Evolutionary conservation across 108 stramenopile species (phyloP).

Genomic region (Skeletonema potamos): DNA sequence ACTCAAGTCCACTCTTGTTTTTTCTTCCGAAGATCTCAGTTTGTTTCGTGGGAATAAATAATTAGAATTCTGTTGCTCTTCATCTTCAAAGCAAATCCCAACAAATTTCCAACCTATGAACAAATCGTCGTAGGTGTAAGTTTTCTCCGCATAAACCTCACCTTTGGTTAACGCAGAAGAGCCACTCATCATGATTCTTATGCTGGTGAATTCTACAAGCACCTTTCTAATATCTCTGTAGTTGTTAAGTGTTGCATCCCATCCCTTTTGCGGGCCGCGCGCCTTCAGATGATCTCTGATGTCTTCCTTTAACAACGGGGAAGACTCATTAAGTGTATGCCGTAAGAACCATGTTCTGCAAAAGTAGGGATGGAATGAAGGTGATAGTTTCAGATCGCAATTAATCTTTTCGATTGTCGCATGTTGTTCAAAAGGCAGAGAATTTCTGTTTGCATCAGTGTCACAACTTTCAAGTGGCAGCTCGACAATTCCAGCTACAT

Average conservation of each 20-base stretch:
- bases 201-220: constrained; percentile 23
- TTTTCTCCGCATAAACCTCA: constrained; percentile 27
- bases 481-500: constrained; percentile 16
- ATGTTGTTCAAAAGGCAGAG: not conserved
- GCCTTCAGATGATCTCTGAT: not conserved
- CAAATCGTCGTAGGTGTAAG: constrained; percentile 25
- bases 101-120: constrained; percentile 29
- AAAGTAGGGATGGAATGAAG: constrained; percentile 27
- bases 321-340: constrained; percentile 21
- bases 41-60: not conserved
- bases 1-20: constrained; percentile 24
- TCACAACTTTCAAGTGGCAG: not conserved
- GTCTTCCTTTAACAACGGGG: constrained; percentile 21
- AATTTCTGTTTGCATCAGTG: not conserved
- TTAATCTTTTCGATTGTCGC: constrained; percentile 9
- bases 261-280: constrained; percentile 11
- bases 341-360: constrained; percentile 30
- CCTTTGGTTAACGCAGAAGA: constrained; percentile 15
- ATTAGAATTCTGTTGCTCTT: not conserved
- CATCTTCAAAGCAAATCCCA: constrained; percentile 22
- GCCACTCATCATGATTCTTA: constrained; percentile 27
- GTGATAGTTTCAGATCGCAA: constrained; percentile 15
- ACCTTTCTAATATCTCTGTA: constrained; percentile 14
- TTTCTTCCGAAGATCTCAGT: not conserved
- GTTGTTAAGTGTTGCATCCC: constrained; percentile 27